A percentile compares a stretch with the other conserved stretches of the same genome.
Evolutionary conservation across 2,329 filamentous ascomycete genomes (phyloP).

Genomic region (Capronia coronata): DNA sequence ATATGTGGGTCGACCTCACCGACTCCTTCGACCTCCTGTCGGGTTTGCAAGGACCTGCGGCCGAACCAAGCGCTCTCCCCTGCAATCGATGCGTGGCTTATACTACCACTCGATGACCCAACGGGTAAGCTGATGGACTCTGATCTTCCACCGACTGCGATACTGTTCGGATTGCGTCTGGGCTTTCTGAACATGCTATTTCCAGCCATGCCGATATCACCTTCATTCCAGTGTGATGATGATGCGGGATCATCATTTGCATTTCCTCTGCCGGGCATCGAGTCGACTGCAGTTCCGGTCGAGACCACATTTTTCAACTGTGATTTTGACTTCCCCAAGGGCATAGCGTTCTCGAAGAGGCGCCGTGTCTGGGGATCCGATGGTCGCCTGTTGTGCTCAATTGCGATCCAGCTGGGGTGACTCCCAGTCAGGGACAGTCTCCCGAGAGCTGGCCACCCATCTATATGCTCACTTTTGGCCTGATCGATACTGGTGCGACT

Average conservation of each 20-base stretch:
- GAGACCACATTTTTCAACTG: constrained; percentile 10
- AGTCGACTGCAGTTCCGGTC: neutral
- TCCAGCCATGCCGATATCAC: neutral
- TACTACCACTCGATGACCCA: constrained; percentile 6
- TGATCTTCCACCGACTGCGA: constrained; percentile 26
- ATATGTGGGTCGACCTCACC: neutral
- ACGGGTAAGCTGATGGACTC: constrained; percentile 19
- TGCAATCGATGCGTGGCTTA: constrained; percentile 6
- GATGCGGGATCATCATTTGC: constrained; percentile 17
- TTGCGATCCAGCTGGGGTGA: constrained; percentile 5
- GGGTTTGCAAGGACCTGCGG: constrained; percentile 11
- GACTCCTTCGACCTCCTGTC: neutral
- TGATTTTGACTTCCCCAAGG: neutral
- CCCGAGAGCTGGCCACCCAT: neutral
- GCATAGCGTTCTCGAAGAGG: constrained; percentile 19
- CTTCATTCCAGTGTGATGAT: constrained; percentile 24
- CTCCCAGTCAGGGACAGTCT: constrained; percentile 1
- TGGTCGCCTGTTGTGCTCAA: constrained; percentile 24
- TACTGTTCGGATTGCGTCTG: constrained; percentile 22
- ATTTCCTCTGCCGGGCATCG: neutral
- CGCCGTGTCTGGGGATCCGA: constrained; percentile 25
- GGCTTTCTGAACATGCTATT: neutral
- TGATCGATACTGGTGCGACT: constrained; percentile 9
- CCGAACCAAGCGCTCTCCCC: constrained; percentile 17
- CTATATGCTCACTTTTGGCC: constrained; percentile 1